Base-by-base conservation (phyloP, 2,329 filamentous ascomycete genomes). In the Colletotrichum theobromicola region DNA sequence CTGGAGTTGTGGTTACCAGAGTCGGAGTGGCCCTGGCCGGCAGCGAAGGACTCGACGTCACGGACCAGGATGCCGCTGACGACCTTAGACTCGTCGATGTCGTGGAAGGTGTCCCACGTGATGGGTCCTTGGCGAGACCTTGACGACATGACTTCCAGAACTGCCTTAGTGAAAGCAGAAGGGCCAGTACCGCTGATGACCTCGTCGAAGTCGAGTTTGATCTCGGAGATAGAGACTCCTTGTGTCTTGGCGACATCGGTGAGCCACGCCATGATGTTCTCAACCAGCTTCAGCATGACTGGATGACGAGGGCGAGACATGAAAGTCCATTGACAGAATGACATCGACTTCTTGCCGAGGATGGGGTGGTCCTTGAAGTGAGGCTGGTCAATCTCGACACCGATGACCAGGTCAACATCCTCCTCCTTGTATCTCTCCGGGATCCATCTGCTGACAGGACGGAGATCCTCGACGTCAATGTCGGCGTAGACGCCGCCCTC, bases 281-380 rank as follows among this genome's bases (percentile, higher is more conserved):
- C 91, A 61, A 94, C 89, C 5, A 94, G 86, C 35, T 85, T 85
- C 81, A 94, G 85, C 91, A 94, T 94, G 70, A 94, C 91, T 2
- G 92, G 91, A 30, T 92, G 88, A 21, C 87, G 85, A 1, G 93
- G 92, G 79, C 94, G 93, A 78, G 90, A 90, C 85, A 93, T 92
- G 79, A 94, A 93, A 0, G 93, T 94, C 93, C 93, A 94, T 79
- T 94, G 93, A 81, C 93, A 94, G 80, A 94, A 94, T 0, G 92
- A 94, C 77, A 88, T 86, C 46, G 90, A 94, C 82, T 94, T 94
- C 63, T 87, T 88, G 16, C 93, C 93, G 1, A 94, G 85, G 35
- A 94, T 91, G 2, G 90, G 87, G 79, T 94, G 93, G 64, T 91
- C 83, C 21, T 83, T 85, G 83, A 91, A 94, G 10, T 90, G 87